Evolutionary conservation across 2,329 filamentous ascomycete genomes (phyloP), one percentile per base, ranked within the genome.

Genomic region (Xylariomycetidae sp.): DNA sequence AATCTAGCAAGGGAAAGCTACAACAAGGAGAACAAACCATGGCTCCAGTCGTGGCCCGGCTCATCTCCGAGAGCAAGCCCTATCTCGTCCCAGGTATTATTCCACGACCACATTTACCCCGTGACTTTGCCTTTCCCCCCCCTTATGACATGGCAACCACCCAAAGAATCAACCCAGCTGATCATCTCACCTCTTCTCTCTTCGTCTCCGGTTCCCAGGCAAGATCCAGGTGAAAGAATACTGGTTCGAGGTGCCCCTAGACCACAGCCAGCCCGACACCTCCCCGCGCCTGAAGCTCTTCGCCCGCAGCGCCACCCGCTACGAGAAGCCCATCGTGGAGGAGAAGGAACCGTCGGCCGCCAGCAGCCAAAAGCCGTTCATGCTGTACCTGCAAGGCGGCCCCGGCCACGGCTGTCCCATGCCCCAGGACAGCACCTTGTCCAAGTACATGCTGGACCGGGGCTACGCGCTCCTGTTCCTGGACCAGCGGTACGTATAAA

Each of bases 401-500:
- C 90, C 89, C 0, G 89, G 89, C 3, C 80, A 84, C 51, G 80
- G 83, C 40, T 89, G 86, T 53, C 69, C 74, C 5, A 69, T 82
- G 31, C 89, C 90, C 2, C 82, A 94, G 54, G 74, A 85, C 38
- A 76, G 80, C 40, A 67, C 80, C 6, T 75, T 88, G 54, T 84
- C 85, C n/a, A 73, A 78, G 19, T 66, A 72, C 18, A 72, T 88
- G 36, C 70, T 96, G 5, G 78, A 82, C 39, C 81, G 82, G 42
- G 89, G 89, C 12, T 96, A 95, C 53, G 85, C 94, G 58, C 67
- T 88, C 28, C 73, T 97, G 3, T 82, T 84, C 44, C 72, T 97
- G n/a, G 90, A 97, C 58, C 89, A 95, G 57, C 79, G 90, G n/a
- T n/a, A n/a, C n/a, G n/a, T n/a, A n/a, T n/a, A n/a, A n/a, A n/a